Conservation (phyloP, 169 alveolate species). For the Plasmodium reichenowi region DNA sequence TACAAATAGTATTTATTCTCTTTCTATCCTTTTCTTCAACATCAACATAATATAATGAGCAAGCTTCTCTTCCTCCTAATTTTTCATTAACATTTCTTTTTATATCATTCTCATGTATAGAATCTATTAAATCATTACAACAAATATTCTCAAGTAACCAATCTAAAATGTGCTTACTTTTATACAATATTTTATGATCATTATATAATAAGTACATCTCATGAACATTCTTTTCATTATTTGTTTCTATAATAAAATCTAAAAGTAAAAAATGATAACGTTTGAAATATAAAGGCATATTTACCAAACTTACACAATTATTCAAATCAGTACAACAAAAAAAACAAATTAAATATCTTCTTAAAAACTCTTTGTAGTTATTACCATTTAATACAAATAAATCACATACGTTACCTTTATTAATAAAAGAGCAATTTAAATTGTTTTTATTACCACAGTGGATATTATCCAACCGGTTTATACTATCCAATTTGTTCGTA, state of each 20-base stretch:
- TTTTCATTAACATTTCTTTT: background rate
- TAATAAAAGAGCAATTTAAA: background rate
- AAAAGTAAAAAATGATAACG: constrained; percentile 26
- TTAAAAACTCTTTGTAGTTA: constrained; percentile 31
- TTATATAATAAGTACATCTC: constrained; percentile 34
- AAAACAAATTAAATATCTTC: constrained; percentile 34
- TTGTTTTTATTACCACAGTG: background rate
- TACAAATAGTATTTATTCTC: background rate
- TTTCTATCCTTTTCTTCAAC: background rate
- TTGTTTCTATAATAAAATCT: constrained; percentile 59
- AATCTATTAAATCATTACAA: background rate
- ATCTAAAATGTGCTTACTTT: constrained; percentile 22
- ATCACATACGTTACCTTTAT: constrained; percentile 32
- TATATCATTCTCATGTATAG: background rate
- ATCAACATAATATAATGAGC: background rate
- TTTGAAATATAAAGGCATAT: constrained; percentile 42
- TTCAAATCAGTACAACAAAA: constrained; percentile 32
- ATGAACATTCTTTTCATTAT: constrained; percentile 44
- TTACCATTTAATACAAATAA: constrained; percentile 28
- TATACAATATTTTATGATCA: constrained; percentile 40
- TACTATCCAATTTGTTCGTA: too few relatives aligned
- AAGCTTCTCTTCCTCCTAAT: background rate
- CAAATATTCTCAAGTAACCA: constrained; percentile 44
- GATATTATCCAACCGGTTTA: too few relatives aligned
- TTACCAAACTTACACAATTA: constrained; percentile 17